Evolutionary conservation across 2,329 filamentous ascomycete genomes (phyloP), one percentile per base, ranked within the genome.

Genomic region (Cladophialophora exuberans): DNA sequence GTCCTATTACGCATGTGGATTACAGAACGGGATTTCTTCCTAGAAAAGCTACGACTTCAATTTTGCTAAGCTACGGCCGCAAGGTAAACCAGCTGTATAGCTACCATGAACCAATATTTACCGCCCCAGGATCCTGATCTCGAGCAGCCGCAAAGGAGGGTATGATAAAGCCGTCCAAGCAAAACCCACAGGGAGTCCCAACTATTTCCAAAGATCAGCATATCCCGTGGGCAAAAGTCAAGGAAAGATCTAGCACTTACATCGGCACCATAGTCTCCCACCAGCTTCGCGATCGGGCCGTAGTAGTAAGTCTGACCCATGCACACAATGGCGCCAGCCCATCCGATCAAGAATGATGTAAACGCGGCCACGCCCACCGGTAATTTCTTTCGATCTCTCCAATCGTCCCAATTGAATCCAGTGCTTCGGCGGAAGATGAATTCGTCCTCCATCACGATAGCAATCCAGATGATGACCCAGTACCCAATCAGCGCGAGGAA

Each of bases 231-330:
- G 28, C 41, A 10, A 3, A 31, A 41, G 20, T 26, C 10, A 23
- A 49, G 22, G 20, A 41, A 23, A 10, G 13, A 41, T 13, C 17
- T 39, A 41, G 15, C 22, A 38, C 50, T 46, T 46, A 53, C 82
- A 46, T 77, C 81, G n/a, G 82, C 82, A 67, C 80, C 77, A n/a
- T n/a, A n/a, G 17, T 79, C 79, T 0, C 83, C 82, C 13, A 86
- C 78, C 49, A 78, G 68, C 36, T 72, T 73, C 2, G 83, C 83
- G 54, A 87, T 69, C 0, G 85, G 85, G 1, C 86, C 85, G 55
- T 82, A 79, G 67, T 85, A 89, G 79, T 84, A 89, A 3, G 81
- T 79, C 72, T 89, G 84, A 20, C 82, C 81, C 85, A 88, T 88
- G 55, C 79, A 85, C 43, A 88, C 65, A 23, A 89, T 79, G 0